Evolutionary conservation across 805 yeast species (phyloP), one percentile per base, ranked within the genome.

Genomic region (Barnettozyma salicaria): DNA sequence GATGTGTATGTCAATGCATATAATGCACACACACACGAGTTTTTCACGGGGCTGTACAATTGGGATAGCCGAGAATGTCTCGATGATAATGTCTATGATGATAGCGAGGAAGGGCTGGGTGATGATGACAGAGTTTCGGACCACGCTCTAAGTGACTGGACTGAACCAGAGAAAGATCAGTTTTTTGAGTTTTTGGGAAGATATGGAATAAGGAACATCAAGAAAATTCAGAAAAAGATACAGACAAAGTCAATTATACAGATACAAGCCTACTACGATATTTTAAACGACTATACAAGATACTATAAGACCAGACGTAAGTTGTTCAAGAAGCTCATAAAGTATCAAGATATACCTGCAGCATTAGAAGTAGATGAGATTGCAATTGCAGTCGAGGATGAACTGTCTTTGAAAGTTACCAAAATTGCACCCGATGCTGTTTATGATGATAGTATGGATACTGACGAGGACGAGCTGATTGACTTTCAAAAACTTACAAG

Each of bases 131-230:
- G 14, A 13, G 19, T 19, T 11, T 12, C 13, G 29, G 29, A 18
- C 23, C 20, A 12, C n/a, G 24, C 26, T 3, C 73, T 74, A 1
- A 49, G 61, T 6, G 33, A 43, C 14, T 77, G 84, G 84, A 50
- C 65, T 2, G 39, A 49, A 1, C 37, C 40, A 1, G 83, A 78
- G 37, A 77, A 78, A 45, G 72, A 70, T 16, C 27, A 38, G 11
- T 78, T 78, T 52, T 78, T 76, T 52, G 59, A 61, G 16, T 60
- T 67, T 17, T 50, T 78, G 22, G 65, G 72, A 1, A 56, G 78
- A 23, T 68, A 63, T 46, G 68, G 78, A 3, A 76, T 75, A 17
- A 66, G 65, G 36, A 49, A 67, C n/a, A 36, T 64, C 1, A 75
- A 73, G 7, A 36, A 52, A 10, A 70, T 78, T 2, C 48, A 55